Base-by-base conservation (phyloP, 805 yeast species). In the Hanseniaspora singularis region DNA sequence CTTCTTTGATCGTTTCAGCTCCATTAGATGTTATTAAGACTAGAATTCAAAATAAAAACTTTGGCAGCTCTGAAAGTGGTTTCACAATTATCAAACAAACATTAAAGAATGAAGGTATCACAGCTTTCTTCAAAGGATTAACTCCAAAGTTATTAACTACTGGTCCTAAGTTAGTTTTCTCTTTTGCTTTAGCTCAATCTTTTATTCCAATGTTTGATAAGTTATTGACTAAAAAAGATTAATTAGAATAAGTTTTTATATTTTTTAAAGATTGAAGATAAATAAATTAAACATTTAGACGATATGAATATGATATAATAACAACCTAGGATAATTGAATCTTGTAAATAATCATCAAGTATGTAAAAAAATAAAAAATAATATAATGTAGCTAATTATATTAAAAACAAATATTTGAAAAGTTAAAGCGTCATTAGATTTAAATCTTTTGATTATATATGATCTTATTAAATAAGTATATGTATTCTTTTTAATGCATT, bases 11-110 rank as follows among this genome's bases (percentile, higher is more conserved):
- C 62, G 96, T 92, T 19, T 81, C 94, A 56, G 98, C 98, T 47
- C 99, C 99, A 40, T 74, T 92, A 59, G 99, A 92, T 62, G 96
- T 92, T 49, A 89, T 92, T 67, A 92, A 92, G 74, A 92, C 99
- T 51, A 81, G 99, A 72, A 92, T 92, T 60, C 99, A 92, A 70
- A 92, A 92, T 74, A 81, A 78, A 67, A 86, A 81, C 71, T 92
- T 92, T 57, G 97, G 88, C 58, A 83, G 87, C 67, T 94, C 95
- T 52, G 95, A 92, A 69, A 73, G 86, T 40, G 99, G 99, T 33
- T 70, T 89, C 65, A 84, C 82, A 31, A 92, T 92, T 57, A 72
- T 92, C 66, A 87, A 85, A 69, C 88, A 89, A 67, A 92, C 94
- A 81, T 74, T 80, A 51, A 82, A 77, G 64, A 85, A 82, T 61